A percentile compares a stretch with the other conserved stretches of the same genome.
These are phyloP conservation scores for Tylopilus sp. DNA, from an alignment of 1,284 basidiomycete genomes.

Conservation along the genomic window DNA sequence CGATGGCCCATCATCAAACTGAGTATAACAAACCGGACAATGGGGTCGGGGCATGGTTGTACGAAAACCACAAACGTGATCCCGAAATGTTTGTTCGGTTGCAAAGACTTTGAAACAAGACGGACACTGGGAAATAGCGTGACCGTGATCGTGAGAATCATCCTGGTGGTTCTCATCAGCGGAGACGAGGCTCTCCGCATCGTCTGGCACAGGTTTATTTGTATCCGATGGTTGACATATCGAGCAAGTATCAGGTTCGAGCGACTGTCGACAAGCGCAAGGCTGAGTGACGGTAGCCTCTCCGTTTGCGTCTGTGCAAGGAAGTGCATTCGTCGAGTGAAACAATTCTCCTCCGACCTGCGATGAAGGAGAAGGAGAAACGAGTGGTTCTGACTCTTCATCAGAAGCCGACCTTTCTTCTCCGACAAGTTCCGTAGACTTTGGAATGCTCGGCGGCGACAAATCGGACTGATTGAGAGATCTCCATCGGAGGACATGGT, in stretches of 20 bases:
- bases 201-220: not conserved
- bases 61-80: conserved; percentile 21
- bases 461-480: not conserved
- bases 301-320: not conserved
- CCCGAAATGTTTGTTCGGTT: conserved; percentile 2
- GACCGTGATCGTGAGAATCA: not conserved
- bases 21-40: conserved; percentile 23
- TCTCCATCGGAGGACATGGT: not conserved
- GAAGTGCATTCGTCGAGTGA: conserved; percentile 1
- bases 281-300: not conserved
- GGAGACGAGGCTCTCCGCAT: not conserved
- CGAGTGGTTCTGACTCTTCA: not conserved
- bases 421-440: not conserved
- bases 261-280: not conserved
- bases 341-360: conserved; percentile 13
- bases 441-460: not conserved
- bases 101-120: conserved; percentile 22
- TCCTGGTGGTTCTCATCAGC: not conserved
- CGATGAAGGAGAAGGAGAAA: conserved; percentile 6
- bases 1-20: conserved; percentile 20
- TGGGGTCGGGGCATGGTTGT: conserved; percentile 15
- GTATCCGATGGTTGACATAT: conserved; percentile 10
- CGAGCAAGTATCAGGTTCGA: conserved; percentile 5
- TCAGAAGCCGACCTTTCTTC: not conserved
- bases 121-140: conserved; percentile 12